Percentiles rank a stretch among this genome's conserved stretches.
Evolutionary conservation across 2,329 filamentous ascomycete genomes (phyloP).

Genomic region (Nigrospora oryzae): DNA sequence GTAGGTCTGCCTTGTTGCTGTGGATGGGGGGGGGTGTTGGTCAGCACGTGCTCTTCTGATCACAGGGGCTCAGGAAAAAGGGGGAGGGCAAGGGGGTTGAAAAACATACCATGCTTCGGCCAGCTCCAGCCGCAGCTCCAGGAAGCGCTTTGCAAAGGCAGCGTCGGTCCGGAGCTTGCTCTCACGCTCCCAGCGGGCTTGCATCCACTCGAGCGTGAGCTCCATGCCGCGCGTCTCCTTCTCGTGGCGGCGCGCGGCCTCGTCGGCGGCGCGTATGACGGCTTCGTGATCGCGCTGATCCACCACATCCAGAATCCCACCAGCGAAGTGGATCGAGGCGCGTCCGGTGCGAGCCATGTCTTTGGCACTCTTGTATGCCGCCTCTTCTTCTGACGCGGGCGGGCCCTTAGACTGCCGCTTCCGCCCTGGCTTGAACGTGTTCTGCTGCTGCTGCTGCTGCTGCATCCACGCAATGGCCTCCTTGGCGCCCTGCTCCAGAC

Average conservation of each 20-base stretch:
- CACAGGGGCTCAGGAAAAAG: background rate
- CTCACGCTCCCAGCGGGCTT: constrained; percentile 73
- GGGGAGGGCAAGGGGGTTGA: constrained; percentile 2
- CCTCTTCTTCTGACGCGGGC: background rate
- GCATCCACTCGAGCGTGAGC: constrained; percentile 87
- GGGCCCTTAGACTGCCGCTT: constrained; percentile 3
- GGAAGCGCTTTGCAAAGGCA: constrained; percentile 79
- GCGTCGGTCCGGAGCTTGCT: constrained; percentile 71
- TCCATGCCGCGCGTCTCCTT: constrained; percentile 74
- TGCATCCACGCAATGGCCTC: constrained; percentile 26
- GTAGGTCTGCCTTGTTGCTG: constrained; percentile 88
- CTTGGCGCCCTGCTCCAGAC: constrained; percentile 30
- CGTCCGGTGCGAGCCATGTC: constrained; percentile 18
- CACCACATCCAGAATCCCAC: constrained; percentile 40
- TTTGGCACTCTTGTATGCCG: constrained; percentile 11
- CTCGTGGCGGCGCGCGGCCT: constrained; percentile 60
- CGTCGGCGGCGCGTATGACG: constrained; percentile 48
- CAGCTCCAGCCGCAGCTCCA: constrained; percentile 71
- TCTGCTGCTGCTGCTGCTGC: constrained; percentile 9
- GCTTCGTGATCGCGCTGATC: constrained; percentile 28
- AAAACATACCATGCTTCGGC: constrained; percentile 80
- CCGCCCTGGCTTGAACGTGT: constrained; percentile 11
- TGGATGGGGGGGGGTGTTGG: background rate
- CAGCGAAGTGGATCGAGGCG: constrained; percentile 14
- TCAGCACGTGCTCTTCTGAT: background rate